Percentiles rank a stretch among this genome's conserved stretches.
Evolutionary conservation across 2,329 filamentous ascomycete species (phyloP).

Genomic region (Aspergillus versicolor): DNA sequence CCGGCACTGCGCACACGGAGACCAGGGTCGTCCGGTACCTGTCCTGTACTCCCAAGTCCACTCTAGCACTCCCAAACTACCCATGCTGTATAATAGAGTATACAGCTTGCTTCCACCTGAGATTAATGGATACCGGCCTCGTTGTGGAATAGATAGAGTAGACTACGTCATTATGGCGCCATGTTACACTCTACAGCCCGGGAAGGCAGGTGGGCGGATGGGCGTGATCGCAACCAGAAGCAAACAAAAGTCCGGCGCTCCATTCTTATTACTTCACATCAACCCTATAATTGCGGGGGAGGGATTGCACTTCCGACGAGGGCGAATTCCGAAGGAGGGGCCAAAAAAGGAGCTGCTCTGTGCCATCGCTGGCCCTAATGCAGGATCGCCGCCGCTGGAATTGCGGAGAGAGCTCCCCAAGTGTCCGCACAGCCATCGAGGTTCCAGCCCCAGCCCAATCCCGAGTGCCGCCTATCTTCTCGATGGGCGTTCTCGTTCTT

Average conservation of each 20-base stretch:
- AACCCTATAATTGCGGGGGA: conserved; percentile 8
- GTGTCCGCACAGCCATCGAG: conserved; percentile 9
- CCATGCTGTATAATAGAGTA: too few species aligned
- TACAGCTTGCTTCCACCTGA: not conserved
- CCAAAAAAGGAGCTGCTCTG: not conserved
- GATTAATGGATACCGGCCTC: not conserved
- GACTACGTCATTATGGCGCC: conserved; percentile 21
- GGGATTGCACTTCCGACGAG: not conserved
- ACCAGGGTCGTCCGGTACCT: not conserved
- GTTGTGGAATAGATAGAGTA: conserved; percentile 11
- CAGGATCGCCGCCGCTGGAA: conserved; percentile 20
- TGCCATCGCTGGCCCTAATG: conserved; percentile 11
- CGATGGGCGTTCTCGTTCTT: not conserved
- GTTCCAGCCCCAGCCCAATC: conserved; percentile 4
- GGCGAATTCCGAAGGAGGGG: not conserved
- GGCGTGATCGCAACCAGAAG: not conserved
- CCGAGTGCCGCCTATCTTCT: not conserved
- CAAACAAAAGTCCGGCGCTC: not conserved
- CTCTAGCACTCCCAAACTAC: too few species aligned
- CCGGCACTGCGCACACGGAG: not conserved
- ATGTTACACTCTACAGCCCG: conserved; percentile 10
- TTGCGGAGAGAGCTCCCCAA: conserved; percentile 21
- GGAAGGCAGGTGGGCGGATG: not conserved
- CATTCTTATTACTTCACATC: not conserved
- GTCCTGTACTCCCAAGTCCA: not conserved